Evolutionary conservation across 805 yeast genomes (phyloP).

Genomic region (Saccharomycopsis fodiens): DNA sequence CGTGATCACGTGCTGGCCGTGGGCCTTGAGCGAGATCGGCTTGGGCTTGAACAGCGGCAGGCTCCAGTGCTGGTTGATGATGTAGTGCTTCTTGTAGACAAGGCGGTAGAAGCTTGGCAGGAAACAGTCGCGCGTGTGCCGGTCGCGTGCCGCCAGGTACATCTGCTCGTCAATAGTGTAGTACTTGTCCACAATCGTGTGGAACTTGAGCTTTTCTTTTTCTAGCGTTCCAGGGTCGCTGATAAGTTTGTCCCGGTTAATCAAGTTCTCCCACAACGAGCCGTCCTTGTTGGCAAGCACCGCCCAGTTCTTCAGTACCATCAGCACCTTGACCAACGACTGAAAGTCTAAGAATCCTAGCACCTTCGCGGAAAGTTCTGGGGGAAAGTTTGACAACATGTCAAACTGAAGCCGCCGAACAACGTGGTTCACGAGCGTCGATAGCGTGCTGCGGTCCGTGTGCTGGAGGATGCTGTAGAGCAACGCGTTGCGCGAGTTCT

Average conservation of each 20-base stretch:
- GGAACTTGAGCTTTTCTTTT: conserved; percentile 20
- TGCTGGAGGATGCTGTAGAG: conserved; percentile 47
- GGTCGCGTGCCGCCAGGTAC: conserved; percentile 10
- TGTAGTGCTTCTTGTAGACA: conserved; percentile 51
- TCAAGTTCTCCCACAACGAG: conserved; percentile 61
- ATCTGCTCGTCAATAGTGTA: conserved; percentile 18
- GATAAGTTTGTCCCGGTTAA: conserved; percentile 57
- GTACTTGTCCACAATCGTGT: conserved; percentile 13
- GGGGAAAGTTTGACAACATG: conserved; percentile 59
- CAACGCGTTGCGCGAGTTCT: conserved; percentile 29
- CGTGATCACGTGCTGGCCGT: conserved; percentile 80
- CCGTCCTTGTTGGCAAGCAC: conserved; percentile 50
- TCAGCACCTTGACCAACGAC: conserved; percentile 52
- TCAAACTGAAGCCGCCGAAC: conserved; percentile 62
- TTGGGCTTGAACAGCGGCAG: conserved; percentile 61
- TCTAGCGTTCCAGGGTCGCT: conserved; percentile 28
- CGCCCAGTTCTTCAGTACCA: conserved; percentile 68
- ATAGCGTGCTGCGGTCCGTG: conserved; percentile 53
- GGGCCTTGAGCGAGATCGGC: conserved; percentile 58
- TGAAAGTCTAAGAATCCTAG: conserved; percentile 55
- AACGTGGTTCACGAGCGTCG: conserved; percentile 47
- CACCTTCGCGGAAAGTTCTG: conserved; percentile 63
- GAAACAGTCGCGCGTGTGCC: conserved; percentile 22
- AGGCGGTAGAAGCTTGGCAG: conserved; percentile 37
- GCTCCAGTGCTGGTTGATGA: conserved; percentile 72